Base-by-base conservation (phyloP, 345 rosid species). In the Citrus sinensis region DNA sequence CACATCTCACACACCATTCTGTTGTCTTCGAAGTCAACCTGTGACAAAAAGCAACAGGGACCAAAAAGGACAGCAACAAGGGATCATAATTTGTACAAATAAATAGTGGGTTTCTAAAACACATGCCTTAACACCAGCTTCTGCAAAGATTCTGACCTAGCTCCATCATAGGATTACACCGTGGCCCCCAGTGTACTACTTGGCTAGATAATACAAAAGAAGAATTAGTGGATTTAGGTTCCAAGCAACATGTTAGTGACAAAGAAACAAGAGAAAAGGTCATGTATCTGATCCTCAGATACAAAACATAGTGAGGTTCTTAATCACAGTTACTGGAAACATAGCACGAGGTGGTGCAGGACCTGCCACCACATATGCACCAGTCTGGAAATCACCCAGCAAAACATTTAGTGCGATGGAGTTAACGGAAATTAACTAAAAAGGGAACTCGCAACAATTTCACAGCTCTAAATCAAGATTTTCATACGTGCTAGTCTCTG, bases 341-440 rank as follows among this genome's bases (percentile, higher is more conserved):
- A 84, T 62, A 79, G 89, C 89, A 84, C 80, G 85, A 82, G 80
- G 90, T 84, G 90, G 89, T 82, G 91, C 89, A 82, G 83, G 83
- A 85, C 92, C 97, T 89, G 94, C 86, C 90, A 92, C 88, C 92
- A 86, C 87, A 88, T 82, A 85, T 86, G 88, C 92, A 87, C 82
- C 84, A 77, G 91, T 92, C 84, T 86, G 89, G 86, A 80, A 62
- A 74, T 61, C 32, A 60, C 40, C 61, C 69, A 66, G 76, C 13
- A 81, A 78, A 70, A 66, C 54, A 80, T 76, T 49, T 68, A 77
- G 81, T 66, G 67, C 19, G 16, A 77, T 55, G 59, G 70, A 78
- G 39, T 16, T 82, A n/a, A 59, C 42, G 56, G 79, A 35, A 67
- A 35, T 70, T 59, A 51, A 74, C 70, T 34, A 49, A 58, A 40